Evolutionary conservation across 805 yeast genomes (phyloP).

Genomic region (Starmerella vaccinii): DNA sequence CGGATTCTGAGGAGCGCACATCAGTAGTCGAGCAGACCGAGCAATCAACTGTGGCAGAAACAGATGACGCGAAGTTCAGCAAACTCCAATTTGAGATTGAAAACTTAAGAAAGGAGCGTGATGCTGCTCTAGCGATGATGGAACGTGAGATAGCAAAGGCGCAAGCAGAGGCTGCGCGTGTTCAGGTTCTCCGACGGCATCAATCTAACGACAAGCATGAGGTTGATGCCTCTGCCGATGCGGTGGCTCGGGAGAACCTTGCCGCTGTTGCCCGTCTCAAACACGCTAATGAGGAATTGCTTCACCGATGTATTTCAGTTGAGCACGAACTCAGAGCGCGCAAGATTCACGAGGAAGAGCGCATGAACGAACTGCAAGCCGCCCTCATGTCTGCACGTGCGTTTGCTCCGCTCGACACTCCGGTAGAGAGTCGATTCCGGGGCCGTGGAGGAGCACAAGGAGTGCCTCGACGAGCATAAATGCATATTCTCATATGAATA

Average conservation of each 20-base stretch:
- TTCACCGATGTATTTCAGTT: slow-evolving; percentile 24
- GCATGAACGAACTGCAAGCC: slow-evolving; percentile 24
- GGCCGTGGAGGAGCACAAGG: slow-evolving; percentile 26
- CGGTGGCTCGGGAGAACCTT: slow-evolving; percentile 6
- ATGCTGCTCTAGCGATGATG: not conserved
- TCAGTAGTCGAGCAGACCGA: not conserved
- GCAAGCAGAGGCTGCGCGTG: slow-evolving; percentile 5
- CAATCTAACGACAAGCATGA: not conserved
- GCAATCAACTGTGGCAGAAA: not conserved
- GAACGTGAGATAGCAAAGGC: slow-evolving; percentile 5
- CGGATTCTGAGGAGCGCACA: not conserved
- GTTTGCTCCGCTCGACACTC: slow-evolving; percentile 7
- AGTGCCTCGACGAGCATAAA: slow-evolving; percentile 10
- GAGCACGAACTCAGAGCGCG: slow-evolving; percentile 27
- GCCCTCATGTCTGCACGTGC: slow-evolving; percentile 20
- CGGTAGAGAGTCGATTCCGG: slow-evolving; percentile 14
- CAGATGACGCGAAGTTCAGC: not conserved
- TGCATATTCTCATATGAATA: not conserved
- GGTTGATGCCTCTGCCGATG: slow-evolving; percentile 1
- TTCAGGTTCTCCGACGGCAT: not conserved
- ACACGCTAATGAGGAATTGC: slow-evolving; percentile 26
- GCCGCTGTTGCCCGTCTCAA: slow-evolving; percentile 21
- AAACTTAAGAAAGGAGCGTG: slow-evolving; percentile 13
- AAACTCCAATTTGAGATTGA: slow-evolving; percentile 13
- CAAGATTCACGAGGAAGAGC: slow-evolving; percentile 27